Base-by-base conservation (phyloP, 441 rosid genomes). In the Brassica hybrid region DNA sequence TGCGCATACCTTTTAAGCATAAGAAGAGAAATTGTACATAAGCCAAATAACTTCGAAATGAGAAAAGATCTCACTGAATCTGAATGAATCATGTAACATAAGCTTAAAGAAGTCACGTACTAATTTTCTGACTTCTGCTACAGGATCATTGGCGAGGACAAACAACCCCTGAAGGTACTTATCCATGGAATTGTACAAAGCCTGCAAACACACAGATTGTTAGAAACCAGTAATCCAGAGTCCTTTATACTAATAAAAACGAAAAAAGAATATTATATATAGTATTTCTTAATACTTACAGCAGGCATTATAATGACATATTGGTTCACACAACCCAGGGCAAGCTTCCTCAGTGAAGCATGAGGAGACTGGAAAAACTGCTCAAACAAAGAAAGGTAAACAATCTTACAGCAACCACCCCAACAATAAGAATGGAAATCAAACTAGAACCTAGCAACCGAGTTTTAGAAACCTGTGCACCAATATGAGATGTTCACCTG, bases 341-440 rank as follows among this genome's bases (percentile, higher is more conserved):
- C 89, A 78, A 91, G 93, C 85, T 89, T 96, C 82, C 94, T 88
- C 73, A 96, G 79, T 23, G 93, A 86, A 71, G 91, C 63, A 81
- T 96, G 97, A 13, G 98, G 90, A 2, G 99, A 96, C 84, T 86
- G 99, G 81, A 96, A 96, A 84, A 96, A 84, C 99, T 96, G 98
- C 58, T 78, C 74, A 84, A 30, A 73, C 50, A 62, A 11, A 41
- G 3, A 73, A 72, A 1, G 25, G 41, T 32, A 62, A 54, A 54
- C 43, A 76, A 57, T 64, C 58, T 45, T 17, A 65, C 18, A 2
- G 18, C 25, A 71, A 71, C 72, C 25, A 58, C 66, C 2, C 58
- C 61, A 18, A 36, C 8, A 76, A 30, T 10, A 41, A 41, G 77
- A 71, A 8, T 65, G 5, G 5, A 59, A 75, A 67, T 19, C 67